Base-by-base conservation (phyloP, 2,329 filamentous ascomycete species). In the Nigrograna mackinnonii region DNA sequence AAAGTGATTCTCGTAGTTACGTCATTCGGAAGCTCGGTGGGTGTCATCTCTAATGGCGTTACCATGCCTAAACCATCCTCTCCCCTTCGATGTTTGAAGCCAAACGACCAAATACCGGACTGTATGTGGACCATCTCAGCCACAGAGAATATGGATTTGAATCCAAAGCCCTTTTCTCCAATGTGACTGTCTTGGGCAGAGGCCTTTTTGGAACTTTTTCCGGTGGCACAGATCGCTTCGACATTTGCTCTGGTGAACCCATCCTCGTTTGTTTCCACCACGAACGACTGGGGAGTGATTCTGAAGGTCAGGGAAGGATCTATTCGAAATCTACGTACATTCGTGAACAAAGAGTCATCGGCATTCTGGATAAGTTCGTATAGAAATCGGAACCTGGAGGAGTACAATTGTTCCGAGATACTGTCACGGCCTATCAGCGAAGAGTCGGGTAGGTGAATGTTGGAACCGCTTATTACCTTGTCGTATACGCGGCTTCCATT, bases 11-110 rank as follows among this genome's bases (percentile, higher is more conserved):
- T 43, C 2, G 57, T 63, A 4, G 40, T 43, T 2, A 58, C 42
- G 3, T 26, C 39, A 7, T 2, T 6, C 3, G 22, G 6, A 6
- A 39, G 19, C 16, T 31, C 37, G 13, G 24, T 9, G 26, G 77
- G 77, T 0, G 70, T 70, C 1, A 79, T 70, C 76, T 34, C 31
- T 13, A 40, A 22, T 34, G 78, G 77, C 0, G 70, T 71, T 1
- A 79, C 70, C 76, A 80, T 81, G 1, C 77, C 78, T 24, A 80
- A 58, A 1, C 77, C 78, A 1, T 67, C 64, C 2, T 76, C 71
- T 0, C 67, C 72, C 17, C 22, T 36, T 1, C 38, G 41, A 42
- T 71, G 58, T n/a, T 58, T 33, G 34, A 71, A 72, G 2, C 42
- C 52, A 43, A 73, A 73, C 0, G 63, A 68, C 46, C 62, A 72